These are phyloP conservation scores for Alternaria metachromatica DNA, from an alignment of 2,329 filamentous ascomycete genomes.

Conservation along the genomic window DNA sequence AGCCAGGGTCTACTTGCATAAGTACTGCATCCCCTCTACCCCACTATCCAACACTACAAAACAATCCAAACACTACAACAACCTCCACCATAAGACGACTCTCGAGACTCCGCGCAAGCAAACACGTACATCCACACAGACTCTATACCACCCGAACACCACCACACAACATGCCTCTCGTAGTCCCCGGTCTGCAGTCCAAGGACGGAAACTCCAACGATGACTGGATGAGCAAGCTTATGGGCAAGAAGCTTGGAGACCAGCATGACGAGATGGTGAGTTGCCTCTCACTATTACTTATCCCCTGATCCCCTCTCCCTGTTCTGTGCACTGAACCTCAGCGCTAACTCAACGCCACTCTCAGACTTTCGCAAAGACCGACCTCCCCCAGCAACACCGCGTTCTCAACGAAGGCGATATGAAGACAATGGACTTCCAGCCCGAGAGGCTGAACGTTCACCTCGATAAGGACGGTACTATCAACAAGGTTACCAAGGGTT, in stretches of 20 bases:
- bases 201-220: slow-evolving; percentile 42
- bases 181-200: slow-evolving; percentile 56
- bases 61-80: neutral
- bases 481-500: slow-evolving; percentile 57
- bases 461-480: slow-evolving; percentile 58
- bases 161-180: slow-evolving; percentile 56
- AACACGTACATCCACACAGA: neutral
- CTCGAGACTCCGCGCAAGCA: neutral
- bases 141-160: neutral
- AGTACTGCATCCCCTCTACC: slow-evolving; percentile 3
- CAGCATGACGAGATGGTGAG: slow-evolving; percentile 52
- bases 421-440: slow-evolving; percentile 57
- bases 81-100: neutral
- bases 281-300: slow-evolving; percentile 2
- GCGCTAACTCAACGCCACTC: neutral
- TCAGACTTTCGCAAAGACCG: slow-evolving; percentile 59
- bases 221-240: slow-evolving; percentile 57
- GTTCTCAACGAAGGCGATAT: slow-evolving; percentile 54
- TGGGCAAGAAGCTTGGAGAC: slow-evolving; percentile 61
- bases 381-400: slow-evolving; percentile 57
- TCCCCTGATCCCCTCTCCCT: neutral
- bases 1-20: slow-evolving; percentile 21
- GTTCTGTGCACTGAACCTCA: neutral
- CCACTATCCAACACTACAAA: neutral
- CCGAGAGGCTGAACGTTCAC: slow-evolving; percentile 58